Base-by-base conservation (phyloP, 345 rosid species). In the Rubroshorea leprosula region DNA sequence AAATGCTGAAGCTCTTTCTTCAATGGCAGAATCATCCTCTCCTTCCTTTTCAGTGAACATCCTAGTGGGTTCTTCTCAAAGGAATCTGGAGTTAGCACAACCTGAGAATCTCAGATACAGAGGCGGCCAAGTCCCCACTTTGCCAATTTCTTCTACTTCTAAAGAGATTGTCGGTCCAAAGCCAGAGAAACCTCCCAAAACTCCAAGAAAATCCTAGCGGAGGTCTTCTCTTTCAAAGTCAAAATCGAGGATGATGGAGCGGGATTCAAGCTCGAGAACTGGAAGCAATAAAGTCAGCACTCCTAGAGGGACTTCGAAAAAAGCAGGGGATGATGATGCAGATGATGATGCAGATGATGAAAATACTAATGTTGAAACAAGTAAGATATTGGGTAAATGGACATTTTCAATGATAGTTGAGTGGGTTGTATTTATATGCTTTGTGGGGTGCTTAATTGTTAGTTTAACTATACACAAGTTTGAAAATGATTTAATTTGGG, bases 171-270 rank as follows among this genome's bases (percentile, higher is more conserved):
- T 8, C 4, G 8, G 31, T 8, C 8, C 31, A 27, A 27, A 27
- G 8, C 31, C n/a, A n/a, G n/a, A n/a, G n/a, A n/a, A n/a, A n/a
- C 31, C 8, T 27, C 31, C n/a, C n/a, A 27, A 27, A 4, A 27
- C 4, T 8, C 31, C 31, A 27, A 27, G 8, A 27, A 27, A 8
- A 4, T 27, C 31, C 31, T 8, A 27, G 5, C 31, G 8, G 8
- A n/a, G n/a, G n/a, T n/a, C n/a, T n/a, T n/a, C n/a, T n/a, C n/a
- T n/a, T n/a, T n/a, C n/a, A n/a, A n/a, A n/a, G n/a, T n/a, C 89
- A 5, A 83, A 83, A 65, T 83, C 89, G 17, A 70, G 86, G 60
- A 65, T 83, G 17, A 68, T 64, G 6, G 89, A 83, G 61, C 80
- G 83, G 19, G 12, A 66, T 0, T 66, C 65, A 58, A 63, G 68